A percentile compares a stretch with the other conserved stretches of the same genome.
phyloP scores from a whole-genome alignment of 495 filamentous ascomycete species.

The Hypoxylon subgilvum region DNA sequence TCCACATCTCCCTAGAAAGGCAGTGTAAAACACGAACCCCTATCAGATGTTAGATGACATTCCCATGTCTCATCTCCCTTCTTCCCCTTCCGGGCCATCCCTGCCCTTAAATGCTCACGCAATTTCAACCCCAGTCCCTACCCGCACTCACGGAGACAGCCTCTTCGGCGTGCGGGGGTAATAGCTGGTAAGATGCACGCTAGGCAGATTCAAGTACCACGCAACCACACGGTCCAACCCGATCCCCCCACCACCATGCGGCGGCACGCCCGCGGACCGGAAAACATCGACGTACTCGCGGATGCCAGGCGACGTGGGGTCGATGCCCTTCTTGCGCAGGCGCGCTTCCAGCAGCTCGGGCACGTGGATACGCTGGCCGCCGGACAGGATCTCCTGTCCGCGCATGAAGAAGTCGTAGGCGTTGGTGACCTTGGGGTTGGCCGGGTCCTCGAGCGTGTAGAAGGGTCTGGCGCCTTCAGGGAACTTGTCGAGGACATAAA shows the following conservation, averaged over 20 bases:
- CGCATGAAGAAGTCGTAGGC: conserved; percentile 94
- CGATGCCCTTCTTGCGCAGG: conserved; percentile 74
- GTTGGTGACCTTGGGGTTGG: conserved; percentile 73
- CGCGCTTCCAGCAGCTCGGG: conserved; percentile 69
- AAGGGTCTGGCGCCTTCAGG: conserved; percentile 84
- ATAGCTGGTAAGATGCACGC: conserved; percentile 76
- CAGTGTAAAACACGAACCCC: too few species aligned
- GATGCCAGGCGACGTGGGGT: conserved; percentile 74
- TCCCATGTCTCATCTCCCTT: too few species aligned
- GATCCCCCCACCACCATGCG: conserved; percentile 86
- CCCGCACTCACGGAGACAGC: conserved; percentile 64
- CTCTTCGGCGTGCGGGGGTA: conserved; percentile 89
- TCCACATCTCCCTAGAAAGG: too few species aligned
- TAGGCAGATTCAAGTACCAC: conserved; percentile 83
- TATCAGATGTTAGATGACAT: too few species aligned
- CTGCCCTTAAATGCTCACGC: not conserved
- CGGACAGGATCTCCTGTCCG: conserved; percentile 86
- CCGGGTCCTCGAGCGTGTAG: conserved; percentile 82
- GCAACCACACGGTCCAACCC: conserved; percentile 89
- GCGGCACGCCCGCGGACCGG: conserved; percentile 71
- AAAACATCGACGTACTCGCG: conserved; percentile 86
- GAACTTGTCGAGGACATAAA: conserved; percentile 92
- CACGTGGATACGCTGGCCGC: conserved; percentile 84
- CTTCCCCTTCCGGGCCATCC: too few species aligned
- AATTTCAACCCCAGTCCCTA: not conserved